These are phyloP conservation scores for Trichoderma polysporum DNA, from an alignment of 2,329 filamentous ascomycete species.

Conservation along the genomic window DNA sequence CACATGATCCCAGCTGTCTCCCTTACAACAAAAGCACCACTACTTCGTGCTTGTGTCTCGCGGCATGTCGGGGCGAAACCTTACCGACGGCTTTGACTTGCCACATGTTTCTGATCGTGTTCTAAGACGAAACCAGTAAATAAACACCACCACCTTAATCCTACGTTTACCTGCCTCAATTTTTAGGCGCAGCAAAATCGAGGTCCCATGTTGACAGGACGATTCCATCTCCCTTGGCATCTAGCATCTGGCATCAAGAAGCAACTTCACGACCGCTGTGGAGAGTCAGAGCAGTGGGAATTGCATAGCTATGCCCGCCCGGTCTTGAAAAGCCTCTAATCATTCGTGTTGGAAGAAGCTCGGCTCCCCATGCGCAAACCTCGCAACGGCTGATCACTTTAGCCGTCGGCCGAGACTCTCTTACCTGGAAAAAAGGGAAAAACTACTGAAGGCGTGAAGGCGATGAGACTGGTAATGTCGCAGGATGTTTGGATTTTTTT, in stretches of 20 bases:
- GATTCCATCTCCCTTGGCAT: background rate
- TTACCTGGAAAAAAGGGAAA: background rate
- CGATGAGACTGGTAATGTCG: constrained; percentile 10
- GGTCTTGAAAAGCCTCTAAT: background rate
- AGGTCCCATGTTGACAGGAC: background rate
- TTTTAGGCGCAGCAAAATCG: background rate
- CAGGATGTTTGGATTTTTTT: constrained; percentile 9
- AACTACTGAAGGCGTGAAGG: background rate
- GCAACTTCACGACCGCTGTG: background rate
- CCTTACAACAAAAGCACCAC: background rate
- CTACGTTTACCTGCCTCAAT: background rate
- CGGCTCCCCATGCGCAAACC: background rate
- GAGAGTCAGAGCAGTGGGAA: background rate
- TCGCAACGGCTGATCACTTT: background rate
- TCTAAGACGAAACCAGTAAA: background rate
- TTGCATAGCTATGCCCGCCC: background rate
- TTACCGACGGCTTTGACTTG: background rate
- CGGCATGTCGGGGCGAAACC: background rate
- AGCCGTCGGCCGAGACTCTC: background rate
- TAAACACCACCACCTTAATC: background rate
- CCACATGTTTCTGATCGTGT: background rate
- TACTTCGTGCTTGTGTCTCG: background rate
- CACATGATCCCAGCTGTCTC: constrained; percentile 4
- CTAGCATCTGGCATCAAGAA: background rate
- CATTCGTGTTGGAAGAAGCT: background rate